Evolutionary conservation across 805 yeast species (phyloP).

Genomic region (Candida sphagnicola): DNA sequence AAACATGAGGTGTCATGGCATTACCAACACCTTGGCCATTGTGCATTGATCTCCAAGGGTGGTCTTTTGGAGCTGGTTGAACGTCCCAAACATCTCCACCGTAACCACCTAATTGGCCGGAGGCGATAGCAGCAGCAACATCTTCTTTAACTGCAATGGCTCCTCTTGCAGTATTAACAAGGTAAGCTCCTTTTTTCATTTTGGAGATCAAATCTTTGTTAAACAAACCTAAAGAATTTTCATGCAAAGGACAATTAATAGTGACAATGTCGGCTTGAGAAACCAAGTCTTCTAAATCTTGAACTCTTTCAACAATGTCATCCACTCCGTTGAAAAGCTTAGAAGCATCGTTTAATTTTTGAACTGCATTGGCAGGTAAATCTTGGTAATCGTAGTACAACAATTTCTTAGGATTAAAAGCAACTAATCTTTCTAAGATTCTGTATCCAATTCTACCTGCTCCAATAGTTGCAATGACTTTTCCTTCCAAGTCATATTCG

Average conservation of each 20-base stretch:
- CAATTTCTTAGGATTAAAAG: conserved; percentile 72
- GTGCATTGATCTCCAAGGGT: conserved; percentile 71
- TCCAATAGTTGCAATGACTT: conserved; percentile 76
- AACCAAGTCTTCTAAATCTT: conserved; percentile 59
- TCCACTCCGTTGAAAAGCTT: conserved; percentile 47
- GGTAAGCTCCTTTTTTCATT: conserved; percentile 70
- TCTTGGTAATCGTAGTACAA: conserved; percentile 74
- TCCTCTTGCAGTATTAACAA: conserved; percentile 80
- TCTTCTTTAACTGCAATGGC: conserved; percentile 72
- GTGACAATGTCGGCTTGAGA: conserved; percentile 69
- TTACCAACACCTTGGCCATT: conserved; percentile 71
- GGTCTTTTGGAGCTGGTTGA: conserved; percentile 78
- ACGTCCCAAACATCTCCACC: conserved; percentile 86
- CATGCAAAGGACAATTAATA: conserved; percentile 74
- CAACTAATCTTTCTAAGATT: conserved; percentile 64
- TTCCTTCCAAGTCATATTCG: conserved; percentile 71
- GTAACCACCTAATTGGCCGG: conserved; percentile 71
- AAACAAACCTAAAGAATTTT: conserved; percentile 61
- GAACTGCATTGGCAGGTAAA: conserved; percentile 48
- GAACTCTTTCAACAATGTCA: conserved; percentile 54
- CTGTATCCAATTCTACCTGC: conserved; percentile 80
- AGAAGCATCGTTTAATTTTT: conserved; percentile 34
- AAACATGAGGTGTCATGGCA: conserved; percentile 81
- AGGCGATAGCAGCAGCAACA: conserved; percentile 66
- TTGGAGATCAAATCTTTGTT: conserved; percentile 62